phyloP scores from a whole-genome alignment of 2,329 filamentous ascomycete species.

The Neospermospora avenae region DNA sequence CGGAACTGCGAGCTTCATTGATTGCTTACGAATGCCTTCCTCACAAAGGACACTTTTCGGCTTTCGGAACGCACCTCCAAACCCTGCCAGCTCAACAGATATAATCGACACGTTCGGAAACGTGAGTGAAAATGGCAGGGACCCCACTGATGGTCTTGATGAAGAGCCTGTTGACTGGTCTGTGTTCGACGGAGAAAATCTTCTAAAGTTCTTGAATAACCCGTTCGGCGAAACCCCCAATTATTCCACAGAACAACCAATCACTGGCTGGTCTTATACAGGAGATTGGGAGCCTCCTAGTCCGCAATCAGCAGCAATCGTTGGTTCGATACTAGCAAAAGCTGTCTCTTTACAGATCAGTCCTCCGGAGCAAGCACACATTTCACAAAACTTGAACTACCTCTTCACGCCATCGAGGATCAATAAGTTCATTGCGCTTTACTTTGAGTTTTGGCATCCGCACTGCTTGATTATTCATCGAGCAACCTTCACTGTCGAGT shows the following conservation, averaged over 20 bases:
- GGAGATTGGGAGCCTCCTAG: slow-evolving; percentile 37
- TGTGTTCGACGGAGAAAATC: slow-evolving; percentile 22
- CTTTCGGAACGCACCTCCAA: slow-evolving; percentile 36
- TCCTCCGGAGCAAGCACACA: slow-evolving; percentile 38
- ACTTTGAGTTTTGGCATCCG: slow-evolving; percentile 44
- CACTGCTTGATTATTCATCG: slow-evolving; percentile 43
- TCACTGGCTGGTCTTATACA: slow-evolving; percentile 3
- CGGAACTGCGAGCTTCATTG: slow-evolving; percentile 44
- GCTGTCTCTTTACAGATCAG: slow-evolving; percentile 39
- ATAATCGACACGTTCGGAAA: slow-evolving; percentile 18
- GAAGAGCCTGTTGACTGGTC: slow-evolving; percentile 22
- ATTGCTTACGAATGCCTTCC: slow-evolving; percentile 42
- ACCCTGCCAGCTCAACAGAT: slow-evolving; percentile 21
- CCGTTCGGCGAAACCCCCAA: slow-evolving; percentile 17
- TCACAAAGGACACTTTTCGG: slow-evolving; percentile 37
- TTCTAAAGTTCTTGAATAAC: slow-evolving; percentile 21
- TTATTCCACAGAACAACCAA: slow-evolving; percentile 4
- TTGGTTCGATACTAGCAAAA: slow-evolving; percentile 40
- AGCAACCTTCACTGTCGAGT: slow-evolving; percentile 40
- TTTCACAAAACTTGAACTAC: slow-evolving; percentile 39
- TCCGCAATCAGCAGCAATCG: slow-evolving; percentile 38
- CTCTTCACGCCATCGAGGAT: slow-evolving; percentile 41
- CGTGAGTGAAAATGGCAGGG: slow-evolving; percentile 18
- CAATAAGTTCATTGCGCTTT: slow-evolving; percentile 40
- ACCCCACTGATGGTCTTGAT: slow-evolving; percentile 21